These are phyloP conservation scores for Solanum okadae DNA, from an alignment of 257 asterid genomes.

Conservation along the genomic window DNA sequence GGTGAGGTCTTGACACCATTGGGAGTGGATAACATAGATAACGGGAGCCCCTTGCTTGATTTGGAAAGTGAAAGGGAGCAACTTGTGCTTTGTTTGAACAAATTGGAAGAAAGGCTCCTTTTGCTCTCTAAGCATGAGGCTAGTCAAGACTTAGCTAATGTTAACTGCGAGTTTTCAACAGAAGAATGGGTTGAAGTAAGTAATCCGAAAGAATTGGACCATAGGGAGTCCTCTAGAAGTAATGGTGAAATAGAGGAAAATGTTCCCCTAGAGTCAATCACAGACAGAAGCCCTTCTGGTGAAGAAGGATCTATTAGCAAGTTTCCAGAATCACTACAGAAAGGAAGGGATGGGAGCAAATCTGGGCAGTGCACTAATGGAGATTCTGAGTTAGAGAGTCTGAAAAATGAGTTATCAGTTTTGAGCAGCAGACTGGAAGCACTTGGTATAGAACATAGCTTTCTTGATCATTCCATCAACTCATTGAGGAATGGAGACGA, in stretches of 20 bases:
- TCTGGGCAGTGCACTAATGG: not conserved
- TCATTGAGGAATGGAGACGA: conserved; percentile 40
- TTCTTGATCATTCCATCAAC: conserved; percentile 33
- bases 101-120: conserved; percentile 30
- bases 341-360: conserved; percentile 6
- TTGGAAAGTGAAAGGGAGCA: conserved; percentile 35
- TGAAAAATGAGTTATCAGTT: conserved; percentile 31
- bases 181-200: conserved; percentile 15
- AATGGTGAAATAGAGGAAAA: conserved; percentile 8
- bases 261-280: not conserved
- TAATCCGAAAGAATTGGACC: not conserved
- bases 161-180: conserved; percentile 3
- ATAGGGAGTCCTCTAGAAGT: conserved; percentile 1
- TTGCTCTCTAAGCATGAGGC: conserved; percentile 15
- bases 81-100: conserved; percentile 25
- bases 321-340: not conserved
- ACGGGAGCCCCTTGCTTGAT: conserved; percentile 4
- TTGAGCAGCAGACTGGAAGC: conserved; percentile 30
- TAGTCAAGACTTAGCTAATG: not conserved
- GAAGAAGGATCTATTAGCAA: not conserved
- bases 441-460: conserved; percentile 36
- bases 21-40: not conserved
- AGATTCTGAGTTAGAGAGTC: conserved; percentile 18
- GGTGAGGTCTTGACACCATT: conserved; percentile 8
- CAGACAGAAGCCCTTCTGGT: conserved; percentile 5